A percentile compares a stretch with the other conserved stretches of the same genome.
These are phyloP conservation scores for Quercus parvula DNA, from an alignment of 306 rosid genomes.

Conservation along the genomic window DNA sequence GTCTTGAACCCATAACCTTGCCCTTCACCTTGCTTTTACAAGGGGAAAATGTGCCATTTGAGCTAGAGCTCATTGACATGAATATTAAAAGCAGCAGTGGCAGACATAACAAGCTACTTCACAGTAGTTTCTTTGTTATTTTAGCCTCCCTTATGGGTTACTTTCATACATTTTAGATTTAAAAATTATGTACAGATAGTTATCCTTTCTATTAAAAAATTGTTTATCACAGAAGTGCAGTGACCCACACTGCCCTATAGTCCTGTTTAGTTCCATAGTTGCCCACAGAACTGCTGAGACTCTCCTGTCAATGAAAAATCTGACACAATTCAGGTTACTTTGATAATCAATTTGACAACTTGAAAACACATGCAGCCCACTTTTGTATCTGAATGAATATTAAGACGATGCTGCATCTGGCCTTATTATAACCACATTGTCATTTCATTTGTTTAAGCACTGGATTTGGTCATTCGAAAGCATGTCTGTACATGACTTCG, in stretches of 20 bases:
- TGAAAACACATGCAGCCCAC: background rate
- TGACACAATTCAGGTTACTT: background rate
- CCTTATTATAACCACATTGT: background rate
- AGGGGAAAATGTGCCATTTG: no score
- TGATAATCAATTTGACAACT: background rate
- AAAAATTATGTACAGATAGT: background rate
- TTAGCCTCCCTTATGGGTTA: background rate
- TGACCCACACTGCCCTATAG: background rate
- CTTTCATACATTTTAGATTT: background rate
- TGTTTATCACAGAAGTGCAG: background rate
- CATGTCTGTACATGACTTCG: background rate
- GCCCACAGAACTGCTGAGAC: constrained; percentile 4
- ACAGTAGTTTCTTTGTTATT: background rate
- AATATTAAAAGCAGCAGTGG: background rate
- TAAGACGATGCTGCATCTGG: constrained; percentile 10
- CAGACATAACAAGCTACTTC: background rate
- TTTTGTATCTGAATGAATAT: background rate
- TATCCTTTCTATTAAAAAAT: background rate
- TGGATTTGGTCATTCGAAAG: background rate
- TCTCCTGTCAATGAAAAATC: constrained; percentile 7
- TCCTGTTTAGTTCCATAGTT: constrained; percentile 5
- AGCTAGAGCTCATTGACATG: background rate
- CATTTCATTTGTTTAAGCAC: background rate
- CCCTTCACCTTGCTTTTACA: no score
- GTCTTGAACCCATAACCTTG: no score